phyloP scores from a whole-genome alignment of 495 filamentous ascomycete species.

The Penicillium psychrofluorescens region DNA sequence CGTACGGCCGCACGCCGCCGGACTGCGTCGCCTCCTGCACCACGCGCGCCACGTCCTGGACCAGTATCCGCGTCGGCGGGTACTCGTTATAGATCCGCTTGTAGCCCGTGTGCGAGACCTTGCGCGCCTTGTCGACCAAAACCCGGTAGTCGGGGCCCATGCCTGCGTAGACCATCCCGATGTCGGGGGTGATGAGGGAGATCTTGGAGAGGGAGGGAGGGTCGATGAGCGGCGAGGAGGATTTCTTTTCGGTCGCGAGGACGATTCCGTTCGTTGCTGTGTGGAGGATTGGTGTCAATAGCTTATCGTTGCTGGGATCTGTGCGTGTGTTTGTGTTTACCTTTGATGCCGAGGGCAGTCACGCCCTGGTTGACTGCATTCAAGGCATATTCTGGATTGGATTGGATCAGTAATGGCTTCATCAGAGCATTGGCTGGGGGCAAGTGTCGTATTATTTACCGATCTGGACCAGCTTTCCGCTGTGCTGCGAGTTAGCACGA shows the following conservation, averaged over 20 bases:
- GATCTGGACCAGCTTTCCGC: conserved; percentile 83
- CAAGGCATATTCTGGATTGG: conserved; percentile 84
- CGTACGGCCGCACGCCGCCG: conserved; percentile 96
- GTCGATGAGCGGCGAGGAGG: conserved; percentile 90
- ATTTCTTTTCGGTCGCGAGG: conserved; percentile 99
- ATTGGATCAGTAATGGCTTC: conserved; percentile 6
- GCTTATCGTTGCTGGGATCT: background rate
- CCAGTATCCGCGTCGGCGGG: conserved; percentile 94
- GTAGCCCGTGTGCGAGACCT: conserved; percentile 98
- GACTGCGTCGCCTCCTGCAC: conserved; percentile 99
- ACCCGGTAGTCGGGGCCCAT: conserved; percentile 99
- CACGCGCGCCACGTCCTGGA: conserved; percentile 94
- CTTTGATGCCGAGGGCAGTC: conserved; percentile 97
- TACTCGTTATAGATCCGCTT: conserved; percentile 99
- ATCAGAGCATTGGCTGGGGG: no score
- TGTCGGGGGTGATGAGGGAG: conserved; percentile 95
- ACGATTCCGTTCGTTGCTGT: conserved; percentile 97
- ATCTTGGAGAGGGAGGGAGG: conserved; percentile 93
- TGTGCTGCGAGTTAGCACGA: conserved; percentile 30
- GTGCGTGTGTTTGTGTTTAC: conserved; percentile 29
- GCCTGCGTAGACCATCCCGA: conserved; percentile 98
- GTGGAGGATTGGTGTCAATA: background rate
- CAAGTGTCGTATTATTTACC: conserved; percentile 25
- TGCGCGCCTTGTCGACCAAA: conserved; percentile 93
- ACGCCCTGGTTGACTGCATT: conserved; percentile 99